phyloP scores from a whole-genome alignment of 306 rosid genomes.

The Cucurbita moschata region DNA sequence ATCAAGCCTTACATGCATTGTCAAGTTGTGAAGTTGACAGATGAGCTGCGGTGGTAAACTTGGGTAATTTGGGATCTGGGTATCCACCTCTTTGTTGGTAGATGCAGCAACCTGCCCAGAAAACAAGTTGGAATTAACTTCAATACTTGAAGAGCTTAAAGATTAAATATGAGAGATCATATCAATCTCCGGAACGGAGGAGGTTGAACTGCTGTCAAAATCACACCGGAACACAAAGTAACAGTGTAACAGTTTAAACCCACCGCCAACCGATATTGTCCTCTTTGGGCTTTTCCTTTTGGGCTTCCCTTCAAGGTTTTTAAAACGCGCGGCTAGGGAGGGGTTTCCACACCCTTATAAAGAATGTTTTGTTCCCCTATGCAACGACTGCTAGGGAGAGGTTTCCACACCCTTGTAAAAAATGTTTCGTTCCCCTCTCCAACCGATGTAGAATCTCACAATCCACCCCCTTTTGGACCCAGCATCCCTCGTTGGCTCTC shows the following conservation, averaged over 20 bases:
- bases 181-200: background rate
- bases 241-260: background rate
- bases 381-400: no score
- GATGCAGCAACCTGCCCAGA: constrained; percentile 73
- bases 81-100: constrained; percentile 83
- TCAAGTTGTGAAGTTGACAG: constrained; percentile 94
- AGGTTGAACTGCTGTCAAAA: background rate
- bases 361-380: no score
- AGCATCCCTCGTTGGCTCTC: no score
- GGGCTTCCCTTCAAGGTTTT: no score
- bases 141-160: background rate
- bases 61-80: constrained; percentile 78
- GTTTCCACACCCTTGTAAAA: no score
- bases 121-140: background rate
- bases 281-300: no score
- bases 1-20: constrained; percentile 72
- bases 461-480: no score
- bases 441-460: no score
- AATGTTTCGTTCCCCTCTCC: no score
- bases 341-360: no score
- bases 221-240: background rate
- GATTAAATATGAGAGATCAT: background rate
- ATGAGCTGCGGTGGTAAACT: constrained; percentile 89
- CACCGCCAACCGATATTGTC: no score
- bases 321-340: no score